Base-by-base conservation (phyloP, 83 land plant genomes). In the Diphasiastrum complanatum region DNA sequence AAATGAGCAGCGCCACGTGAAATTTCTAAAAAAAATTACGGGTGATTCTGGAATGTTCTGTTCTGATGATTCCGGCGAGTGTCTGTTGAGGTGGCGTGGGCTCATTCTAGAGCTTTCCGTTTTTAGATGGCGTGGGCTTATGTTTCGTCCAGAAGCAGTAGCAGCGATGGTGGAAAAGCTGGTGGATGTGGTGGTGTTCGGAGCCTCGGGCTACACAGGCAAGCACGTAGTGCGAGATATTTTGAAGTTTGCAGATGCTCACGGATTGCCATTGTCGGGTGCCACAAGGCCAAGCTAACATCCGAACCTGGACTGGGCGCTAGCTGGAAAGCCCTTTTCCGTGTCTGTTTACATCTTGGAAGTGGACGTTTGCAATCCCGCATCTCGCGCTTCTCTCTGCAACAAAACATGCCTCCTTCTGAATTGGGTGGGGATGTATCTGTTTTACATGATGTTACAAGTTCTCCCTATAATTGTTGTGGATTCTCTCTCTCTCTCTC, bases 181-280 rank as follows among this genome's bases (percentile, higher is more conserved):
- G 12, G 75, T 74, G 63, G 97, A 90, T 49, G 29, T 81, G 19
- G 71, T 90, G 14, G 81, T 90, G 43, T 47, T 90, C 23, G 97
- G 92, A 14, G 97, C 97, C 33, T 83, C 92, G 2, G 97, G 97
- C 0, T 90, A 79, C 84, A 86, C 97, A 14, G 97, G 97, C 31
- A 86, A 86, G 52, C 79, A 86, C 46, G 97, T 90, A 6, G 56
- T 90, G 40, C 59, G 84, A 30, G 92, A 90, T 65, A 73, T 89
- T 47, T 68, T 90, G 49, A 79, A 73, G 60, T 74, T 72, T 52
- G 62, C 70, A 61, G 56, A 63, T 45, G 19, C 57, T 55, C 71
- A 57, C 45, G 69, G 38, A 50, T 90, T n/a, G 97, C 82, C 47
- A 61, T 90, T 22, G 97, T 92, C 22, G 97, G 97, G 45, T 78